phyloP scores from a whole-genome alignment of 257 asterid species.

The Solanum megistacrolobum region DNA sequence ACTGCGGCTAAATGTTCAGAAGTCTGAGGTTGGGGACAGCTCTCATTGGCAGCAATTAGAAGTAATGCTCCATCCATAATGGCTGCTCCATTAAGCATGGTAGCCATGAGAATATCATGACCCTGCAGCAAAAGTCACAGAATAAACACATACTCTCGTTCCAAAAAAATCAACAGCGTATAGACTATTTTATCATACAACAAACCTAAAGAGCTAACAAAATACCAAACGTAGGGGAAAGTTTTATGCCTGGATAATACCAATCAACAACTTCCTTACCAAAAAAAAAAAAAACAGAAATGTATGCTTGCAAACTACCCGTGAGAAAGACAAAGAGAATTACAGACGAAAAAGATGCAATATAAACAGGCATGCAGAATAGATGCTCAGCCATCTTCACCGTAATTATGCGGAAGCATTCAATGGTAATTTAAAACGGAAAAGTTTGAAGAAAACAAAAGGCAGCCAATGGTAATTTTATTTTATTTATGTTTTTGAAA shows the following conservation, averaged over 20 bases:
- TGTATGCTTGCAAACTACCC: neutral
- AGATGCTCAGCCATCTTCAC: neutral
- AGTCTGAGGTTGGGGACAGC: conserved; percentile 98
- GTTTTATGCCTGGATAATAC: neutral
- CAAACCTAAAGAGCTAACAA: neutral
- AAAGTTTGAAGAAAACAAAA: neutral
- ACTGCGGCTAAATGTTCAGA: conserved; percentile 96
- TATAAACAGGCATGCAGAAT: neutral
- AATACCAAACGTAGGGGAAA: neutral
- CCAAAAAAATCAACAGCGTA: neutral
- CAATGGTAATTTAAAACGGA: neutral
- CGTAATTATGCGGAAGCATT: neutral
- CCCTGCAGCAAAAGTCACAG: conserved; percentile 33
- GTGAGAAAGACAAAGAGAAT: neutral
- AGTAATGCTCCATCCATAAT: conserved; percentile 96
- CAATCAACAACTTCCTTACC: neutral
- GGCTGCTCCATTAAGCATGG: conserved; percentile 97
- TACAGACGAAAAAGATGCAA: neutral
- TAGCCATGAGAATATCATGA: conserved; percentile 98
- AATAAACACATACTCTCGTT: neutral
- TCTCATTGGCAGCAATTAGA: conserved; percentile 92
- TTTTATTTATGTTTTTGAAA: neutral
- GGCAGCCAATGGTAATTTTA: neutral
- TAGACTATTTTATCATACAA: neutral
- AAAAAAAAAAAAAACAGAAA: neutral